Conservation (phyloP, 441 rosid genomes). For the Raphanus hybrid region DNA sequence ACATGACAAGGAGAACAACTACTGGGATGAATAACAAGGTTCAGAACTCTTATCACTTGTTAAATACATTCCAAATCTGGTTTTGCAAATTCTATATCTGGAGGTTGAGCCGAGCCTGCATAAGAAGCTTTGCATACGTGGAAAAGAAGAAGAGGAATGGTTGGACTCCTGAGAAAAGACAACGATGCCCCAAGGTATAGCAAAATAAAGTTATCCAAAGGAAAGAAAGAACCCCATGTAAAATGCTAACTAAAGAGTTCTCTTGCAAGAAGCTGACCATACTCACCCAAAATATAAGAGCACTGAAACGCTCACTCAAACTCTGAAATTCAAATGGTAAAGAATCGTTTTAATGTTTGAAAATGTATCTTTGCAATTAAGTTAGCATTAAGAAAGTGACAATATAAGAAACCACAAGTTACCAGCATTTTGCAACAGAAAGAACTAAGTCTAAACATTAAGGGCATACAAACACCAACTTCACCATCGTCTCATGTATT, state of each 20-base stretch:
- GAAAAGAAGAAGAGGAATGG: constrained; percentile 91
- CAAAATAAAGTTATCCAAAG: not conserved
- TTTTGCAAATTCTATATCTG: constrained; percentile 83
- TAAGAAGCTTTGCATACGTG: constrained; percentile 94
- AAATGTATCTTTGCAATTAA: not conserved
- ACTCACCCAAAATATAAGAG: constrained; percentile 90
- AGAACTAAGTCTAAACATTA: constrained; percentile 1
- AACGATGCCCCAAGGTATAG: not conserved
- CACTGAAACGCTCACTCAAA: constrained; percentile 68
- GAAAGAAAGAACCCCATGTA: constrained; percentile 60
- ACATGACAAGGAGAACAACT: constrained; percentile 15
- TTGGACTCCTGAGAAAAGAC: constrained; percentile 65
- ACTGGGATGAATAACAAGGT: constrained; percentile 18
- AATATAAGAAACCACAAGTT: not conserved
- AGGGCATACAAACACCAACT: constrained; percentile 57
- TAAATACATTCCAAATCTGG: constrained; percentile 84
- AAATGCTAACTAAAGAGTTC: constrained; percentile 68
- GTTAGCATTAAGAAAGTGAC: not conserved
- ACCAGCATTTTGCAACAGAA: constrained; percentile 9
- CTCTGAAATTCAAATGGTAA: not conserved
- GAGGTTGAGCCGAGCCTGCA: constrained; percentile 77
- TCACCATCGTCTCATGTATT: constrained; percentile 90
- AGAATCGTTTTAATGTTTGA: not conserved
- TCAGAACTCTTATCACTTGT: constrained; percentile 61
- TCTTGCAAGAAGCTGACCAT: constrained; percentile 92